Percentiles rank a stretch among this genome's conserved stretches.
Conservation (phyloP, 108 stramenopile species). For the Chaetoceros tenuissimus region DNA sequence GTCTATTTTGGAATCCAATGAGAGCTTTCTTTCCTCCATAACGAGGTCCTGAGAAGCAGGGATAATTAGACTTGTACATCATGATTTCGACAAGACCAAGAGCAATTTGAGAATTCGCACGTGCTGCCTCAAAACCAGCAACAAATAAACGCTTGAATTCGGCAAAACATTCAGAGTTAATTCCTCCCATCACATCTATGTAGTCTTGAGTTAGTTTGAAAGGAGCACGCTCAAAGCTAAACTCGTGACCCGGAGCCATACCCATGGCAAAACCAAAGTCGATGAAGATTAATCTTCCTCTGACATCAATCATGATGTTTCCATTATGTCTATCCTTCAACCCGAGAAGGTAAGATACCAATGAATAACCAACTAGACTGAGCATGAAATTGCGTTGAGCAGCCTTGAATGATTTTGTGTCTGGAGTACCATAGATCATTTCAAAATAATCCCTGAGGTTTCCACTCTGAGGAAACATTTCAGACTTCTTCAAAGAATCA, state of each 20-base stretch:
- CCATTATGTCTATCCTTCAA: constrained; percentile 99
- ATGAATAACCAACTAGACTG: constrained; percentile 85
- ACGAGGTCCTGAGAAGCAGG: constrained; percentile 80
- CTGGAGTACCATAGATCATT: constrained; percentile 74
- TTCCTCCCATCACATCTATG: constrained; percentile 92
- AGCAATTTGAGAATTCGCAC: constrained; percentile 72
- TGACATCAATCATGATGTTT: constrained; percentile 97
- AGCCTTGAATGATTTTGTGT: constrained; percentile 69
- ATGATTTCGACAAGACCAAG: constrained; percentile 95
- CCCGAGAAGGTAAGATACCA: constrained; percentile 89
- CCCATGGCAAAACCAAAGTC: constrained; percentile 99
- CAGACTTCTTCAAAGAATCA: constrained; percentile 92
- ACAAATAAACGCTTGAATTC: constrained; percentile 81
- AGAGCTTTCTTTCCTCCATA: constrained; percentile 73
- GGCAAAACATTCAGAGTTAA: constrained; percentile 49
- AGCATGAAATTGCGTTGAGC: constrained; percentile 86
- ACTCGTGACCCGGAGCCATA: constrained; percentile 93
- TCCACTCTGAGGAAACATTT: constrained; percentile 75
- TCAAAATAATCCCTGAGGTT: constrained; percentile 85
- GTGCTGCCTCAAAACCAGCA: constrained; percentile 70
- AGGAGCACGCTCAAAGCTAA: constrained; percentile 93
- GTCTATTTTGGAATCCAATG: constrained; percentile 63
- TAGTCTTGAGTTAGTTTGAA: constrained; percentile 97
- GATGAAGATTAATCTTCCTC: constrained; percentile 95
- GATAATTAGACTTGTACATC: constrained; percentile 93